phyloP scores from a whole-genome alignment of 352 stramenopile species.

The Globisporangium canariense region DNA sequence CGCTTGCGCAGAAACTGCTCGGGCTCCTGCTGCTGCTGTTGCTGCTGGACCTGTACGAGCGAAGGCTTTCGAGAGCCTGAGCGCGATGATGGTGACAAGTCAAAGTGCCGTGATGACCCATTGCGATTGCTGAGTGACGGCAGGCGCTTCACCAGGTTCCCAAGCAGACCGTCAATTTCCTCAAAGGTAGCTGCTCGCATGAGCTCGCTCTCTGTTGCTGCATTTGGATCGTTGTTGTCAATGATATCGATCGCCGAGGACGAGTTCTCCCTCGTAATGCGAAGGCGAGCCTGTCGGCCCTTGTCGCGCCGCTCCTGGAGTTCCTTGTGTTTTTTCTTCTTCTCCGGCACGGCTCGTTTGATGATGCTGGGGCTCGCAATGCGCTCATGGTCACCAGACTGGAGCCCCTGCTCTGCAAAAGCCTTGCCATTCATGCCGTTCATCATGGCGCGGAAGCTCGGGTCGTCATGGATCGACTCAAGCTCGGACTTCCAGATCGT shows the following conservation, averaged over 20 bases:
- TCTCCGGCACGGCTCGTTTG: constrained; percentile 36
- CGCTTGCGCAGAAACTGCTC: constrained; percentile 59
- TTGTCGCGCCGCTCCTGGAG: constrained; percentile 58
- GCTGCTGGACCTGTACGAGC: constrained; percentile 5
- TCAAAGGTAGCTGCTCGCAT: constrained; percentile 8
- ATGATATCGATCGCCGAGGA: constrained; percentile 9
- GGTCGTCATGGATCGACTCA: constrained; percentile 49
- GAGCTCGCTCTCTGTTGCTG: background rate
- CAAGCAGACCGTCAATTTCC: constrained; percentile 1
- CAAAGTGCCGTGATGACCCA: constrained; percentile 3
- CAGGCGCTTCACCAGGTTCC: constrained; percentile 6
- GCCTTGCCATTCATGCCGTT: background rate
- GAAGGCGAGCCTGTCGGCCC: constrained; percentile 46
- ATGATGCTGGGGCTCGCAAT: background rate
- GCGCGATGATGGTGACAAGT: background rate
- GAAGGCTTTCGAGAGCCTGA: constrained; percentile 7
- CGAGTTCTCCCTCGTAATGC: constrained; percentile 17
- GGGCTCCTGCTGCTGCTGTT: constrained; percentile 24
- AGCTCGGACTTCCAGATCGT: constrained; percentile 51
- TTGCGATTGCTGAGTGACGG: constrained; percentile 4
- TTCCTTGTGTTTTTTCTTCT: constrained; percentile 61
- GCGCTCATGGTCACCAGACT: background rate
- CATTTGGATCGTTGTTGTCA: background rate
- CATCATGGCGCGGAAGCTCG: constrained; percentile 15
- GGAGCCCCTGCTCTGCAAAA: background rate